These are phyloP conservation scores for Neckera pumila DNA, from an alignment of 225 moss, liverwort and hornwort genomes.

Conservation along the genomic window DNA sequence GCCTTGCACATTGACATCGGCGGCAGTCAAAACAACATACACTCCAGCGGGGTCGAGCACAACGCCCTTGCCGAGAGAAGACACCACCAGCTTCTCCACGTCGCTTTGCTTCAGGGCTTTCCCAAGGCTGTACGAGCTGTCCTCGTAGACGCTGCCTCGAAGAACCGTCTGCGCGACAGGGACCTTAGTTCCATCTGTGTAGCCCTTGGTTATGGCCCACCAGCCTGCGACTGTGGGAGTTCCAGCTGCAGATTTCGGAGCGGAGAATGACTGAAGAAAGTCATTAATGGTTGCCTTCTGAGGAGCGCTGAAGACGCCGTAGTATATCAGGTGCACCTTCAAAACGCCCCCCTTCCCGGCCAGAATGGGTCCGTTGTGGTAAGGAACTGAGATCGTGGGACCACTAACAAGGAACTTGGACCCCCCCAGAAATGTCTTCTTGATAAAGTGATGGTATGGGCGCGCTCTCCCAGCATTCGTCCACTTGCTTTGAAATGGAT, in stretches of 20 bases:
- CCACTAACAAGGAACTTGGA: constrained; percentile 37
- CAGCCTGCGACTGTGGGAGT: constrained; percentile 30
- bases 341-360: constrained; percentile 36
- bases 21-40: constrained; percentile 35
- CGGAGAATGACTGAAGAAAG: constrained; percentile 42
- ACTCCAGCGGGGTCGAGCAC: constrained; percentile 28
- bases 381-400: constrained; percentile 16
- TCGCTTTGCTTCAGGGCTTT: constrained; percentile 31
- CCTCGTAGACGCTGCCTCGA: constrained; percentile 23
- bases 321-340: constrained; percentile 44
- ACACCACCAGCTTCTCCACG: constrained; percentile 31
- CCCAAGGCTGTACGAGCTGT: constrained; percentile 18
- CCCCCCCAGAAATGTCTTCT: constrained; percentile 28
- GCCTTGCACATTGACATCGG: constrained; percentile 46
- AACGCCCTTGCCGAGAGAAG: constrained; percentile 31
- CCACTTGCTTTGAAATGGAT: constrained; percentile 40
- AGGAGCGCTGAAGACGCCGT: constrained; percentile 19
- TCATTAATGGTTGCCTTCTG: constrained; percentile 38
- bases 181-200: constrained; percentile 17
- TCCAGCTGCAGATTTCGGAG: constrained; percentile 28
- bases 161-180: constrained; percentile 38
- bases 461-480: constrained; percentile 28
- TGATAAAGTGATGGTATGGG: constrained; percentile 37
- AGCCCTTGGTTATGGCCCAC: constrained; percentile 55
- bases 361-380: constrained; percentile 39